phyloP scores from a whole-genome alignment of 2,329 filamentous ascomycete genomes.

The Nemania abortiva region DNA sequence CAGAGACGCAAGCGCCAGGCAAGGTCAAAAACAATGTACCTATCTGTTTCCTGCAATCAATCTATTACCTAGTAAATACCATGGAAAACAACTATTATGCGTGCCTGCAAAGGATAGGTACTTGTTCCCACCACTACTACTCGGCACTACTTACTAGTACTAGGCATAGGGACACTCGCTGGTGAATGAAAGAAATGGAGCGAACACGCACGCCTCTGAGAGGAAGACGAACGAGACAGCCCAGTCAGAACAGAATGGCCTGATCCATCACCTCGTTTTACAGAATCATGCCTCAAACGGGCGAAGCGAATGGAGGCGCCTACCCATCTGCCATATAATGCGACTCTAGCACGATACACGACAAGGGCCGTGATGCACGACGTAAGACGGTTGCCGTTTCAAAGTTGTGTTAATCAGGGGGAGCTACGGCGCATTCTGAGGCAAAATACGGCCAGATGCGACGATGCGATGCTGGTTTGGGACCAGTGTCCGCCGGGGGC shows the following conservation, averaged over 20 bases:
- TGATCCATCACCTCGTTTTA: conserved; percentile 31
- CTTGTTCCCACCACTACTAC: background rate
- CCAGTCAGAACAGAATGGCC: conserved; percentile 34
- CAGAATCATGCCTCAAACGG: conserved; percentile 19
- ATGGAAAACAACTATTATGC: too few relatives aligned
- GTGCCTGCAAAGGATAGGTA: too few relatives aligned
- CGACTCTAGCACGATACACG: conserved; percentile 5
- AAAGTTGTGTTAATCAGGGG: conserved; percentile 41
- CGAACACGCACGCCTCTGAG: background rate
- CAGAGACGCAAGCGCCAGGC: conserved; percentile 48
- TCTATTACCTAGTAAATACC: background rate
- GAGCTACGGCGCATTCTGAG: conserved; percentile 28
- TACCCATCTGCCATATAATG: background rate
- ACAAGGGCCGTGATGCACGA: conserved; percentile 30
- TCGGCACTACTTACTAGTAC: background rate
- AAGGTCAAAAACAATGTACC: conserved; percentile 31
- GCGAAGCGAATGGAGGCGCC: conserved; percentile 15
- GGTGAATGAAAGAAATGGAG: background rate
- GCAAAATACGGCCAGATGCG: conserved; percentile 31
- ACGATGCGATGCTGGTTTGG: conserved; percentile 27
- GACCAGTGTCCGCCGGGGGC: background rate
- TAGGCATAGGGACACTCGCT: background rate
- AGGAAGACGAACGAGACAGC: conserved; percentile 14
- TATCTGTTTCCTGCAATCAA: background rate
- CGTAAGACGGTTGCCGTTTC: conserved; percentile 49